These are phyloP conservation scores for Calonectria fujianensis DNA, from an alignment of 2,329 filamentous ascomycete genomes.

Conservation along the genomic window DNA sequence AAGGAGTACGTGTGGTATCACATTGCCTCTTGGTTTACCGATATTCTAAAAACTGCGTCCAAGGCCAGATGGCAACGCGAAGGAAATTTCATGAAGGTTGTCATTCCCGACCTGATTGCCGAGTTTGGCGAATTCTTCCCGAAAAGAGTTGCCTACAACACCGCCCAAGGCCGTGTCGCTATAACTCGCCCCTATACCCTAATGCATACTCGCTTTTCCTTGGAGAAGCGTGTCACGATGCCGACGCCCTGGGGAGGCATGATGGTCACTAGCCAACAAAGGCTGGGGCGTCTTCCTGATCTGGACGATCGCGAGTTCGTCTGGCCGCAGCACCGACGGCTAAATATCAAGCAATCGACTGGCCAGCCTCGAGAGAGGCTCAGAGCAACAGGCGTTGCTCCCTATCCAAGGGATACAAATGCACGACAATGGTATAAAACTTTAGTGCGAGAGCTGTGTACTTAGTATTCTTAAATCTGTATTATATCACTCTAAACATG, in stretches of 20 bases:
- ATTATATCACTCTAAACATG: constrained; percentile 18
- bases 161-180: constrained; percentile 56
- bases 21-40: constrained; percentile 55
- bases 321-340: constrained; percentile 50
- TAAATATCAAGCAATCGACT: constrained; percentile 53
- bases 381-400: constrained; percentile 47
- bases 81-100: constrained; percentile 43
- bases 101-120: constrained; percentile 58
- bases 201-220: constrained; percentile 50
- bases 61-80: constrained; percentile 48
- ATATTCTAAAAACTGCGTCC: constrained; percentile 55
- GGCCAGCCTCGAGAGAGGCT: constrained; percentile 51
- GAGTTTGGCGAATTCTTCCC: constrained; percentile 61
- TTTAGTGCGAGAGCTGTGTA: constrained; percentile 57
- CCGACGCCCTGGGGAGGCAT: constrained; percentile 40
- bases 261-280: not conserved
- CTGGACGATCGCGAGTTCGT: constrained; percentile 46
- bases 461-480: constrained; percentile 44
- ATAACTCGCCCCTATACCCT: constrained; percentile 51
- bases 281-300: constrained; percentile 33
- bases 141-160: constrained; percentile 57
- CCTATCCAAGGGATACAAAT: constrained; percentile 44
- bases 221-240: constrained; percentile 51
- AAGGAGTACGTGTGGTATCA: constrained; percentile 59
- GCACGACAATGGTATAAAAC: constrained; percentile 55